Base-by-base conservation (phyloP, 129 eudicot genomes). In the Centrapalus pauciflorus region DNA sequence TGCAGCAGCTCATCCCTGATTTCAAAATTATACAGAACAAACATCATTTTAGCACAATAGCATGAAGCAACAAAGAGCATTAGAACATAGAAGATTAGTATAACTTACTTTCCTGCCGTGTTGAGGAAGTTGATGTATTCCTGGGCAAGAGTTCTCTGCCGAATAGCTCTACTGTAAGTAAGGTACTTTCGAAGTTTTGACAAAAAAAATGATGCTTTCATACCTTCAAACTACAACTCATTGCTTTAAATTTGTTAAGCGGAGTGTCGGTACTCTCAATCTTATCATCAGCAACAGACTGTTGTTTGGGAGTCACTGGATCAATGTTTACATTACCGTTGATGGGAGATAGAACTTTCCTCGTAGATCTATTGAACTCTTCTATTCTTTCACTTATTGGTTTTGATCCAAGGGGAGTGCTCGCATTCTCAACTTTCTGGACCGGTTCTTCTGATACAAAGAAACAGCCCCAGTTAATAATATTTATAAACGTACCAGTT, bases 151-250 rank as follows among this genome's bases (percentile, higher is more conserved):
- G 84, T 65, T 56, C 45, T 83, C 98, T 91, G 85, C 21, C 66
- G 5, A 66, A 24, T 9, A 20, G 62, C 35, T 51, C 27, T 52
- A 57, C 20, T n/a, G 2, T 65, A 65, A 13, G 12, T 49, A 52
- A 35, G 17, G 14, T 41, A 40, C 35, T 55, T 55, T 25, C 6
- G 4, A 14, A 27, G 25, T 64, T 49, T 5, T 13, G 25, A 58
- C 2, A n/a, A n/a, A n/a, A n/a, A n/a, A n/a, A n/a, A n/a, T n/a
- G n/a, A n/a, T n/a, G n/a, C n/a, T 13, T 28, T 7, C 41, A 4
- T 76, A 93, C 98, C 98, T 93, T 93, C 75, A 92, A 66, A 68
- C 74, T 79, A 37, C 89, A 92, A 62, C 95, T 85, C 60, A 71
- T 76, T 20, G 83, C 76, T 45, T 70, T 81, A 64, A 83, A 80